Conservation (phyloP, 2,329 filamentous ascomycete genomes). For the Mycosphaerella arachidis region DNA sequence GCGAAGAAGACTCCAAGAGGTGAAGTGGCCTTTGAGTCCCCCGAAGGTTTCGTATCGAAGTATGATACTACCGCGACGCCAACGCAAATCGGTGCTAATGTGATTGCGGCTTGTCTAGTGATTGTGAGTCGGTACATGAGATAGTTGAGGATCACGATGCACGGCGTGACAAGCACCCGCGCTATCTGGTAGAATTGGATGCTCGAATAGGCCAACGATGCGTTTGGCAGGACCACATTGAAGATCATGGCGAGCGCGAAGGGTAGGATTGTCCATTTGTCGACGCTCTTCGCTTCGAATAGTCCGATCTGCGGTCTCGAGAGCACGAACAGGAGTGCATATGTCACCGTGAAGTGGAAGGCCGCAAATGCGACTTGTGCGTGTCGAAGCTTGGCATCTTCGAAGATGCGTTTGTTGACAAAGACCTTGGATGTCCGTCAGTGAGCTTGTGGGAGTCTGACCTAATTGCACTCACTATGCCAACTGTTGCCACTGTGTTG, state of each 20-base stretch:
- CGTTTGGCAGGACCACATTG: constrained; percentile 65
- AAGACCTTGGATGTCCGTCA: constrained; percentile 50
- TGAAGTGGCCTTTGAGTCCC: constrained; percentile 50
- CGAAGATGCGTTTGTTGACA: constrained; percentile 67
- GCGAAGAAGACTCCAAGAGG: constrained; percentile 60
- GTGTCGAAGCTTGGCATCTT: constrained; percentile 56
- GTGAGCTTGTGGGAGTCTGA: not conserved
- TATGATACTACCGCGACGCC: constrained; percentile 65
- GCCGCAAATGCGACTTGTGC: constrained; percentile 62
- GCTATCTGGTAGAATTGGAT: constrained; percentile 69
- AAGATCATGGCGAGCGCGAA: constrained; percentile 63
- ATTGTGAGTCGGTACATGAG: constrained; percentile 56
- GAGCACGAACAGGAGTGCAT: constrained; percentile 57
- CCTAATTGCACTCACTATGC: constrained; percentile 16
- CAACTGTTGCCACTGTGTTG: constrained; percentile 20
- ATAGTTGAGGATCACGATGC: constrained; percentile 62
- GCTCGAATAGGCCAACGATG: constrained; percentile 63
- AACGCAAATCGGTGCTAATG: constrained; percentile 56
- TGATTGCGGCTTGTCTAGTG: constrained; percentile 50
- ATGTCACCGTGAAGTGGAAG: constrained; percentile 66
- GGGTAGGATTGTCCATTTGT: constrained; percentile 56
- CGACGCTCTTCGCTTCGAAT: constrained; percentile 55
- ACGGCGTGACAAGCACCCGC: constrained; percentile 62
- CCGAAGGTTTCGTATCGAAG: constrained; percentile 53
- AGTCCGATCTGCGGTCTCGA: constrained; percentile 56